phyloP scores from a whole-genome alignment of 768 basidiomycete genomes.

The Phaffia tasmanica region DNA sequence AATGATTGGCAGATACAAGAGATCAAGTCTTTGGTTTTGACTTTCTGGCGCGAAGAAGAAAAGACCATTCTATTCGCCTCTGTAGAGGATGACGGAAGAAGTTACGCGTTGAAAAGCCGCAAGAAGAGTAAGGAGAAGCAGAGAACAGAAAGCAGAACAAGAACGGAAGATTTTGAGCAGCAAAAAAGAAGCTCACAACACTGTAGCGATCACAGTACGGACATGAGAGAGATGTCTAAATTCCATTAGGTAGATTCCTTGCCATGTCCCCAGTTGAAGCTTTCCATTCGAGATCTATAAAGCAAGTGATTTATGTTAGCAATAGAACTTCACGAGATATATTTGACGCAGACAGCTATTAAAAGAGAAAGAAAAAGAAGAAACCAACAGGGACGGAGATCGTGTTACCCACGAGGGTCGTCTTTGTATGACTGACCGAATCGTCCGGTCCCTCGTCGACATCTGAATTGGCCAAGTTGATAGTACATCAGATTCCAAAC shows the following conservation, averaged over 20 bases:
- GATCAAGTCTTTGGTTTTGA: no score
- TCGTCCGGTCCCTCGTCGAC: constrained; percentile 9
- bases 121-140: no score
- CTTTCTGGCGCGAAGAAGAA: no score
- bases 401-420: constrained; percentile 2
- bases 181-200: not conserved
- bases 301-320: no score
- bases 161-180: no score
- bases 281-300: constrained; percentile 6
- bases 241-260: constrained; percentile 9
- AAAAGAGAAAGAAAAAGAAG: not conserved
- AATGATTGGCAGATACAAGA: no score
- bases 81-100: no score
- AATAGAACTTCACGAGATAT: not conserved
- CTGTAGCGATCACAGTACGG: not conserved
- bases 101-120: no score
- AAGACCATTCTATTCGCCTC: no score
- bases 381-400: constrained; percentile 7
- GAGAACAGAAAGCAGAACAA: no score
- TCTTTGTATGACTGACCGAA: constrained; percentile 3
- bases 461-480: not conserved
- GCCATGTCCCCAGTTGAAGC: constrained; percentile 11
- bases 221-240: not conserved
- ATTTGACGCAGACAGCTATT: not conserved
- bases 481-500: no score